Evolutionary conservation across 257 asterid species (phyloP), one percentile per base, ranked within the genome.

Genomic region (Solanum piurae): DNA sequence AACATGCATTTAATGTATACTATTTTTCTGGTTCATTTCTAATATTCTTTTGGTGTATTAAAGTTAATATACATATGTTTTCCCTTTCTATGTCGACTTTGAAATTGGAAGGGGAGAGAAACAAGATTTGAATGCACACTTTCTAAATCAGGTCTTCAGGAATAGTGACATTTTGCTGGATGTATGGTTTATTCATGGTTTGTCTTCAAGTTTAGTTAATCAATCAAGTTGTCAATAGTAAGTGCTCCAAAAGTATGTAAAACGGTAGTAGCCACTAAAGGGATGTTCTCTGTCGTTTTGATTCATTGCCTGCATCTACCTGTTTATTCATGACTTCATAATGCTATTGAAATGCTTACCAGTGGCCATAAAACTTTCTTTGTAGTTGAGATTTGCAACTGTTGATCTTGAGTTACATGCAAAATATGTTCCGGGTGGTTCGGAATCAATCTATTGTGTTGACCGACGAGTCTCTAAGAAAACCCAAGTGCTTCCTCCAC

Each of bases 321-420:
- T 64, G 7, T 85, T 49, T 77, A 83, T 75, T 74, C 64, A 34
- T 73, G 74, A 29, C 29, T 46, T 76, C 83, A 23, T 84, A 76
- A 31, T 83, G 44, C 36, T 46, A 64, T 79, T 49, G 27, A 79
- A 79, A 79, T 79, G 66, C 40, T 86, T 25, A 40, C 38, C 68
- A 82, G 68, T 62, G 79, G 71, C 83, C 18, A 12, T 87, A 87
- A 90, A 84, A 13, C 84, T 62, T 68, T 44, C 68, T 55, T 46
- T 95, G 93, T 98, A 97, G 99, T 90, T 96, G 83, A 92, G 92
- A 89, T 95, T 97, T 88, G 96, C 99, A 71, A 92, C 92, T 27
- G 89, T 94, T 44, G 99, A 97, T 93, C 96, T 97, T 31, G 94
- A 93, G 91, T 90, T 97, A 90, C 99, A 97, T 89, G 77, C 99